These are phyloP conservation scores for Eucalyptus curtisii DNA, from an alignment of 345 rosid genomes.

Conservation along the genomic window DNA sequence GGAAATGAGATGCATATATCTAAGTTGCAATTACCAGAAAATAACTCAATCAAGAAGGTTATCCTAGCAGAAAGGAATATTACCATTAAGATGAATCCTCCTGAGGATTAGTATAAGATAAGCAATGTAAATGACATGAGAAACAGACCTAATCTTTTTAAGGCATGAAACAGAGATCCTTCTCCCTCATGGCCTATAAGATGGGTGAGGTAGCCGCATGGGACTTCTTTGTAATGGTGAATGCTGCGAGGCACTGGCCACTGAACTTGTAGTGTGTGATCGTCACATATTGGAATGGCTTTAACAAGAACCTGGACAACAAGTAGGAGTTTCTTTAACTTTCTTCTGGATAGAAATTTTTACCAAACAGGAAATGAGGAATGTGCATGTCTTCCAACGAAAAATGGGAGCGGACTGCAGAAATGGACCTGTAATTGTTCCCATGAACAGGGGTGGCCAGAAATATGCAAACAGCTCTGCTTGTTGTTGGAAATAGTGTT, in stretches of 20 bases:
- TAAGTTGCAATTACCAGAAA: not conserved
- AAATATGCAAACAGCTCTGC: conserved; percentile 22
- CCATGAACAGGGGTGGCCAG: conserved; percentile 57
- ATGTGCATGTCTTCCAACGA: not conserved
- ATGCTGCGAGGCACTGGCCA: conserved; percentile 85
- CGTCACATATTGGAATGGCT: conserved; percentile 64
- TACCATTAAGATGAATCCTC: not conserved
- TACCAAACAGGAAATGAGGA: not conserved
- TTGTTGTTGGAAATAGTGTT: conserved; percentile 47
- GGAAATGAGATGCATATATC: not conserved
- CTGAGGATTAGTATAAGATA: not conserved
- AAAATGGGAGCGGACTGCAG: not conserved
- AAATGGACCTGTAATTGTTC: conserved; percentile 67
- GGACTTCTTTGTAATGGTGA: conserved; percentile 65
- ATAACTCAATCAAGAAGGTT: not conserved
- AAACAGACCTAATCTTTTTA: conserved; percentile 64
- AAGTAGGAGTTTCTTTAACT: not conserved
- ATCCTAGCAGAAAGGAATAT: not conserved
- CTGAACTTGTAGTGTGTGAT: conserved; percentile 49
- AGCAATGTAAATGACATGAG: not conserved
- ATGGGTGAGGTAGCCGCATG: conserved; percentile 63
- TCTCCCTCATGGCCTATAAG: conserved; percentile 87
- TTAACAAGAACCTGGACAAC: conserved; percentile 56
- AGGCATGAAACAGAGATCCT: conserved; percentile 69
- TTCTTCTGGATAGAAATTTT: not conserved